phyloP scores from a whole-genome alignment of 208 protist species.

The Leishmania braziliensis region DNA sequence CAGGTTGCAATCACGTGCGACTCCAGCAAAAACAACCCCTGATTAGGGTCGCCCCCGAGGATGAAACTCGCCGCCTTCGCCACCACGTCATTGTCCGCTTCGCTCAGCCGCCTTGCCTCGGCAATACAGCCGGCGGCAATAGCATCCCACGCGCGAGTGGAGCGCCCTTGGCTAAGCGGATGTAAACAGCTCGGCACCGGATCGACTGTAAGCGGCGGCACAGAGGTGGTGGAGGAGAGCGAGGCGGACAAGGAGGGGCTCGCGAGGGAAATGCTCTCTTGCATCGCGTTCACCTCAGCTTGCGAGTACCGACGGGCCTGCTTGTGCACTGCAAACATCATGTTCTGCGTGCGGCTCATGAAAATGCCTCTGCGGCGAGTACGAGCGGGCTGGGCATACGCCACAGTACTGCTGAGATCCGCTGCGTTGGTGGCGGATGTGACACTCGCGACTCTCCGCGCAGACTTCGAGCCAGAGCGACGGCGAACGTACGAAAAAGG shows the following conservation, averaged over 20 bases:
- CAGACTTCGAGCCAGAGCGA: slow-evolving; percentile 2
- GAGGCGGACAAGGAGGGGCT: background rate
- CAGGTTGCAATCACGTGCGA: slow-evolving; percentile 66
- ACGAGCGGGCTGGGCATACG: background rate
- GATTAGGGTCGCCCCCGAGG: slow-evolving; percentile 41
- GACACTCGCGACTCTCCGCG: slow-evolving; percentile 3
- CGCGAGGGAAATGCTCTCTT: background rate
- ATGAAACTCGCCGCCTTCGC: slow-evolving; percentile 54
- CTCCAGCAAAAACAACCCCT: slow-evolving; percentile 57
- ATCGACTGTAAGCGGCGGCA: slow-evolving; percentile 11
- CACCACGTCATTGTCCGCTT: slow-evolving; percentile 57
- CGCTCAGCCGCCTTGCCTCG: slow-evolving; percentile 48
- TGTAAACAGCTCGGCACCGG: slow-evolving; percentile 17
- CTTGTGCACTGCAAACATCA: slow-evolving; percentile 8
- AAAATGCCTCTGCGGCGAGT: background rate
- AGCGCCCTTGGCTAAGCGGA: slow-evolving; percentile 29
- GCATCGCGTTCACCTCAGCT: background rate
- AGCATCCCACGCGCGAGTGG: slow-evolving; percentile 39
- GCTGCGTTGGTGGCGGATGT: background rate
- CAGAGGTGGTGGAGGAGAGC: too few relatives aligned
- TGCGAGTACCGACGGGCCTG: background rate
- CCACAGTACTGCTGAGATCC: background rate
- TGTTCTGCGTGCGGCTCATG: background rate
- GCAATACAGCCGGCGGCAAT: slow-evolving; percentile 53
- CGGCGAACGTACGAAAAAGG: slow-evolving; percentile 24